Conservation (phyloP, 2,329 filamentous ascomycete species). For the Cadophora luteo-olivacea region DNA sequence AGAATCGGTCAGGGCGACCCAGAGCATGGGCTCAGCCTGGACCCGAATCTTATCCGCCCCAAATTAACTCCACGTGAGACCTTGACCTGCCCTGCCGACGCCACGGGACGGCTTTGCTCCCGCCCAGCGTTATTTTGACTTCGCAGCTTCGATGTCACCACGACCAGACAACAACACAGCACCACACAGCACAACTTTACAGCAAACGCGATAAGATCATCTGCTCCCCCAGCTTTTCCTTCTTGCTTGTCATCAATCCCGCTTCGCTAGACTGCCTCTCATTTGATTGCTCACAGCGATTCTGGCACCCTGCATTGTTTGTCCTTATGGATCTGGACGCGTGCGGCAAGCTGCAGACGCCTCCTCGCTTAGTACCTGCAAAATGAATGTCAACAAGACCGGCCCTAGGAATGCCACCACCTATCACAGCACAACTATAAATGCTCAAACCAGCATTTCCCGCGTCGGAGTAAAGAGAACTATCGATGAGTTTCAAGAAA, state of each 20-base stretch:
- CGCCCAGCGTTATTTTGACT: constrained; percentile 9
- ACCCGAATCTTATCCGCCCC: constrained; percentile 1
- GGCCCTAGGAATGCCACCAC: constrained; percentile 19
- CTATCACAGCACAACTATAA: constrained; percentile 38
- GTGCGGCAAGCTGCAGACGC: constrained; percentile 10
- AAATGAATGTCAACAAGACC: constrained; percentile 32
- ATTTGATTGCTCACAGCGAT: background rate
- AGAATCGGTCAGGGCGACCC: background rate
- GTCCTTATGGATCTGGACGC: constrained; percentile 1
- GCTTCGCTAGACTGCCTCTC: background rate
- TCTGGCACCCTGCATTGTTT: background rate
- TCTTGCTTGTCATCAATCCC: background rate
- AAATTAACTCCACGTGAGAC: background rate
- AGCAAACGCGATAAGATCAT: background rate
- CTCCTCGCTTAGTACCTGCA: constrained; percentile 15
- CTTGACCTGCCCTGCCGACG: background rate
- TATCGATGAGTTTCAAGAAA: constrained; percentile 29
- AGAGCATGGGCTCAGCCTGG: background rate
- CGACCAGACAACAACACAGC: too few species aligned
- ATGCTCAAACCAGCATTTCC: constrained; percentile 34
- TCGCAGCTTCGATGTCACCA: background rate
- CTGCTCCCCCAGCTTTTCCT: background rate
- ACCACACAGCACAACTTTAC: too few species aligned
- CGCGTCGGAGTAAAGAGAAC: constrained; percentile 37
- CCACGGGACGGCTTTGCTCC: constrained; percentile 10